Evolutionary conservation across 2,329 filamentous ascomycete species (phyloP), one percentile per base, ranked within the genome.

Genomic region (Nectriaceae sp.): DNA sequence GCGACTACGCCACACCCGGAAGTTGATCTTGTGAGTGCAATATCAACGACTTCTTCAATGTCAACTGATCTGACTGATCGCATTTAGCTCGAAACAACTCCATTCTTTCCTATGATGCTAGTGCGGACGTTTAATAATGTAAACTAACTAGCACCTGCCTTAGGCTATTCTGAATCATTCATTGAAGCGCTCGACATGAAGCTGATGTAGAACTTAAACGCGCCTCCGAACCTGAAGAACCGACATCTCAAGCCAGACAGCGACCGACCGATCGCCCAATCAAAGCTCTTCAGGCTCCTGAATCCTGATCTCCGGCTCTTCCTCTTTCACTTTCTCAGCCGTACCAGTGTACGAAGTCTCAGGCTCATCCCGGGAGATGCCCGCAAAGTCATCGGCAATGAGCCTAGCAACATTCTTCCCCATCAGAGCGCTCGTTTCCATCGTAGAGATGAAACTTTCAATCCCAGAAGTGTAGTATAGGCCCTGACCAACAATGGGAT

Each of bases 341-440:
- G 46, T 48, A 21, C 33, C 48, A 35, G 6, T 53, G 21, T n/a
- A 21, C 4, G 26, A 40, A 13, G 36, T 36, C 35, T 52, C 41
- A 3, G 36, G 37, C 11, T 52, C 50, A 11, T 48, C 57, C 4
- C 47, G 55, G 24, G 50, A 49, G 21, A 60, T 54, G 40, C 64
- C 60, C 53, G 68, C 54, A 67, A 62, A 83, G 43, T 81, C 80
- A 60, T 92, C 82, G 1, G 84, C 76, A 39, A 93, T 75, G 45
- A 94, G 71, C 54, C 77, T 78, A 8, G 89, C 90, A 18, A 94
- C 85, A 64, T 94, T 94, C 79, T 82, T 90, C 1, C 94, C 94
- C 84, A 94, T 94, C 57, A 97, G 70, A 1, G 90, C 88, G 66
- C 86, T 96, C 5, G 94, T 97, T 75, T 99, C 94, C 94, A 99